phyloP scores from a whole-genome alignment of 257 asterid genomes.

The Capsicum pubescens region DNA sequence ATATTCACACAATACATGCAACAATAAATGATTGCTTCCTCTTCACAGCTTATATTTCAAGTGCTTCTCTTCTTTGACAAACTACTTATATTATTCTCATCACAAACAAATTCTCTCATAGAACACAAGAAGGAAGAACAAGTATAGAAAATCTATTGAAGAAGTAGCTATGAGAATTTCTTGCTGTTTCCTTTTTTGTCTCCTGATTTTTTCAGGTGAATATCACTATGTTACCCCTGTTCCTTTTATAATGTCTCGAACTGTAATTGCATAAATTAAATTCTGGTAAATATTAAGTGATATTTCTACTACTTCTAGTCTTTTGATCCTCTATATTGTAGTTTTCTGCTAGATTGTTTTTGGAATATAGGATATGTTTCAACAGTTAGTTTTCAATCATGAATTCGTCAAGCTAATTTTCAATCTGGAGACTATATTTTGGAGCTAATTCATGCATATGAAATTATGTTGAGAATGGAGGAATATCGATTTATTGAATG shows the following conservation, averaged over 20 bases:
- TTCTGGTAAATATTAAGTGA: not conserved
- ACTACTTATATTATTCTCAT: constrained; percentile 25
- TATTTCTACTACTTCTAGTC: not conserved
- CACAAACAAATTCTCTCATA: constrained; percentile 1
- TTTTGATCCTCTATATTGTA: not conserved
- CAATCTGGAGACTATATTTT: not conserved
- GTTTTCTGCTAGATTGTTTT: not conserved
- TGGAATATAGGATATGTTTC: not conserved
- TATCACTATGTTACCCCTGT: not conserved
- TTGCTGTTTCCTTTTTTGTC: constrained; percentile 45
- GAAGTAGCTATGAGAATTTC: constrained; percentile 40
- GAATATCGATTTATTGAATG: not conserved
- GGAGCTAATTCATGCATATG: not conserved
- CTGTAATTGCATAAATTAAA: not conserved
- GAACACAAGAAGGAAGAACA: not conserved
- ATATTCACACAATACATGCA: constrained; percentile 42
- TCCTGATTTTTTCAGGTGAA: constrained; percentile 64
- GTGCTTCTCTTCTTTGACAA: constrained; percentile 28
- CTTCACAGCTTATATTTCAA: constrained; percentile 41
- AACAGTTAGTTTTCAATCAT: not conserved
- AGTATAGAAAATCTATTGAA: not conserved
- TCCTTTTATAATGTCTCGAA: not conserved
- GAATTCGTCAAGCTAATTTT: not conserved
- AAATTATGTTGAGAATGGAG: not conserved
- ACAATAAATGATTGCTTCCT: constrained; percentile 43